These are phyloP conservation scores for Phytophthora pistaciae DNA, from an alignment of 352 stramenopile species.

Conservation along the genomic window DNA sequence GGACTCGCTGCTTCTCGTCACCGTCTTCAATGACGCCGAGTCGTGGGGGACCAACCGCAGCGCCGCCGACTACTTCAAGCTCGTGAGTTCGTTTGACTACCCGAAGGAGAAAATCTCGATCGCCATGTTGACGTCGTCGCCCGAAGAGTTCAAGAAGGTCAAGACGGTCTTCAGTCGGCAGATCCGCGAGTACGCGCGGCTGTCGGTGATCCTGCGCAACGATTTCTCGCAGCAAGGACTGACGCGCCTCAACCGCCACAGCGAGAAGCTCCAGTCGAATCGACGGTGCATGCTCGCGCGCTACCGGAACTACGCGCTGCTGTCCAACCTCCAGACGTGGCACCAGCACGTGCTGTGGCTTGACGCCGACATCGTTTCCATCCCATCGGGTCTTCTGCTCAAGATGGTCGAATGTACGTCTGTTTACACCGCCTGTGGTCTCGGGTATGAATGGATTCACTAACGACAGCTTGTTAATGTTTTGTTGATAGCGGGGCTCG, in stretches of 20 bases:
- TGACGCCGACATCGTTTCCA: slow-evolving; percentile 45
- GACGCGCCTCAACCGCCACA: slow-evolving; percentile 40
- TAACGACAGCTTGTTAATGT: no score
- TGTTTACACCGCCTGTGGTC: no score
- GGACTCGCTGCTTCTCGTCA: slow-evolving; percentile 37
- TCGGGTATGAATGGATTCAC: no score
- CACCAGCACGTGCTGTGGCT: slow-evolving; percentile 58
- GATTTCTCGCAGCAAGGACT: slow-evolving; percentile 37
- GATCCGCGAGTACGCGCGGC: slow-evolving; percentile 30
- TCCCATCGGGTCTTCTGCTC: slow-evolving; percentile 26
- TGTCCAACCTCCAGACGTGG: slow-evolving; percentile 45
- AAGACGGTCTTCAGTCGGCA: slow-evolving; percentile 20
- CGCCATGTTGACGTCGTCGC: slow-evolving; percentile 44
- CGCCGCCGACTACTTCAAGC: slow-evolving; percentile 37
- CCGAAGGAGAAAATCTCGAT: slow-evolving; percentile 41
- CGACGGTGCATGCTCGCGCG: slow-evolving; percentile 54
- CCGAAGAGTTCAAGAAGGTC: slow-evolving; percentile 36
- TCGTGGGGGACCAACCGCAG: slow-evolving; percentile 45
- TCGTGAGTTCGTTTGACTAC: slow-evolving; percentile 40
- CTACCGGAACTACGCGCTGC: slow-evolving; percentile 54
- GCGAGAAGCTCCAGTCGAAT: slow-evolving; percentile 29
- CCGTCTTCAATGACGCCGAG: slow-evolving; percentile 36
- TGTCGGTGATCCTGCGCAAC: slow-evolving; percentile 49
- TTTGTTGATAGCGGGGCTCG: slow-evolving; percentile 1
- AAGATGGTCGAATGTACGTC: slow-evolving; percentile 40